phyloP scores from a whole-genome alignment of 139 green algal genomes.

The Coelastrella sp. region DNA sequence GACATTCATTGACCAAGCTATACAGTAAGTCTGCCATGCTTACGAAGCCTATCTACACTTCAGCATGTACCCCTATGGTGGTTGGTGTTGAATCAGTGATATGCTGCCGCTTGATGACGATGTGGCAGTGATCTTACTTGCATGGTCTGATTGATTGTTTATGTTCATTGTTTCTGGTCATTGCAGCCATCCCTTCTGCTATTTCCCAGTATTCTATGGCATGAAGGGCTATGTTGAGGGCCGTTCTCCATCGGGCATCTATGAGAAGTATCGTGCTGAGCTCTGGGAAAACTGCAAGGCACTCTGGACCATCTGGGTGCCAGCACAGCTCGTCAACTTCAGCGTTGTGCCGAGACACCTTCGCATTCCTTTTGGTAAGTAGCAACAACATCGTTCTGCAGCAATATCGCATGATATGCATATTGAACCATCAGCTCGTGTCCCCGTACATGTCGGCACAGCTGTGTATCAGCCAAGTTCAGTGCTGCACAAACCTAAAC shows the following conservation, averaged over 20 bases:
- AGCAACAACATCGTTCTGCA: too few relatives aligned
- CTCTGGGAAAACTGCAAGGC: constrained; percentile 88
- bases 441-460: too few relatives aligned
- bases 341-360: constrained; percentile 85
- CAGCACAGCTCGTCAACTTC: constrained; percentile 90
- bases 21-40: constrained; percentile 64
- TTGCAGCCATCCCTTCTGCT: constrained; percentile 85
- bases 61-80: too few relatives aligned
- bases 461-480: too few relatives aligned
- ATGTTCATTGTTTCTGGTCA: too few relatives aligned
- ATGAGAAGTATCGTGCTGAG: constrained; percentile 79
- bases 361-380: constrained; percentile 80
- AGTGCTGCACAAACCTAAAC: too few relatives aligned
- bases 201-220: constrained; percentile 90
- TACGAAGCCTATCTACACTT: not conserved
- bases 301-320: constrained; percentile 90
- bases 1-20: constrained; percentile 88
- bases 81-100: too few relatives aligned
- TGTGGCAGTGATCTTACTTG: too few relatives aligned
- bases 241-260: constrained; percentile 59
- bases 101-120: too few relatives aligned
- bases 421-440: too few relatives aligned
- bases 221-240: constrained; percentile 80
- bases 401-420: too few relatives aligned
- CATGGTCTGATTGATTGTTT: too few relatives aligned